Conservation (phyloP, 2,329 filamentous ascomycete genomes). For the Ceratocystis colombiana region DNA sequence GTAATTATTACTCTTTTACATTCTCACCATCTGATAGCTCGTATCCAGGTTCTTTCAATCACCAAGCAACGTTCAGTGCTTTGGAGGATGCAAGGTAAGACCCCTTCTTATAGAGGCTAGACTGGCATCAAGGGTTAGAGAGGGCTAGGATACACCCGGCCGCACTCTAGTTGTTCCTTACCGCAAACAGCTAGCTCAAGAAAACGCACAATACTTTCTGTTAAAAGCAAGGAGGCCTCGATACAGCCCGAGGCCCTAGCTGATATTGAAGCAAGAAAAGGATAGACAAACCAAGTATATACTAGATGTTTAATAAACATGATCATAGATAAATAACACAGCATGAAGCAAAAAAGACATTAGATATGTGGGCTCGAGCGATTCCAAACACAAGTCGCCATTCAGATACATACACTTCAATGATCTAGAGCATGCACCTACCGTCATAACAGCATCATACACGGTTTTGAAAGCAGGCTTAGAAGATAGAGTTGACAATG, state of each 20-base stretch:
- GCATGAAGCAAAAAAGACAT: not conserved
- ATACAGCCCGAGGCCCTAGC: not conserved
- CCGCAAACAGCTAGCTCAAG: too few species aligned
- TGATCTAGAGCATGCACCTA: not conserved
- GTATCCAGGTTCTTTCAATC: too few species aligned
- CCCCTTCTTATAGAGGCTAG: too few species aligned
- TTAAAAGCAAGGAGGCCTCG: too few species aligned
- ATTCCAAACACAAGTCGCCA: not conserved
- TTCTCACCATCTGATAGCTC: too few species aligned
- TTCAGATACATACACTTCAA: not conserved
- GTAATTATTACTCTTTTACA: too few species aligned
- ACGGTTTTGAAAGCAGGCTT: constrained; percentile 29
- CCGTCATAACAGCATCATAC: not conserved
- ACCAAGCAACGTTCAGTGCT: too few species aligned
- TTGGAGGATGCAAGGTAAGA: too few species aligned
- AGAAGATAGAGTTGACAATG: constrained; percentile 85
- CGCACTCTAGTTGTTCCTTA: too few species aligned
- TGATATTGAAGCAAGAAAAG: not conserved
- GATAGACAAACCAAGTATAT: not conserved
- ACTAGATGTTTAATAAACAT: constrained; percentile 1
- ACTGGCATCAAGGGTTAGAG: too few species aligned
- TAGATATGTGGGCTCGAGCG: not conserved
- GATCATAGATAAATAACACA: not conserved
- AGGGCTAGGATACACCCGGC: too few species aligned
- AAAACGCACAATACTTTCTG: too few species aligned